Evolutionary conservation across 495 filamentous ascomycete genomes (phyloP).

Genomic region (Penicillium odoratum): DNA sequence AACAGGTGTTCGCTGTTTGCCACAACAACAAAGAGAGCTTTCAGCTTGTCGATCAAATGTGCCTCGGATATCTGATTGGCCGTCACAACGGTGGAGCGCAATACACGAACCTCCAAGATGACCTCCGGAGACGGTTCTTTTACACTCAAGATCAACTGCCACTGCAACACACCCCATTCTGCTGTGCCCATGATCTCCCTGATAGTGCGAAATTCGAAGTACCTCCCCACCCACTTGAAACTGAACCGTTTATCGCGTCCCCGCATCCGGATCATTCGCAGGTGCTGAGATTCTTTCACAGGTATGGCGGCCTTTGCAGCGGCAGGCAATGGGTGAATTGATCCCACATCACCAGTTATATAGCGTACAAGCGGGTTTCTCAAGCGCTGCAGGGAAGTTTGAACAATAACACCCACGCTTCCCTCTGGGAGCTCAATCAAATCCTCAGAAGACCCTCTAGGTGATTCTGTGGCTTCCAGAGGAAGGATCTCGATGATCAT

Average conservation of each 20-base stretch:
- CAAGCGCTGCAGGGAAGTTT: slow-evolving; percentile 36
- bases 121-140: too few species aligned
- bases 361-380: slow-evolving; percentile 43
- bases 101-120: background rate
- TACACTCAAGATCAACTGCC: too few species aligned
- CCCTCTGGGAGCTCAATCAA: background rate
- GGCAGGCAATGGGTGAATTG: slow-evolving; percentile 23
- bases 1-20: background rate
- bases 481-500: background rate
- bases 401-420: slow-evolving; percentile 27
- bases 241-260: slow-evolving; percentile 37
- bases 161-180: background rate
- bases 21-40: background rate
- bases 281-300: background rate
- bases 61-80: background rate
- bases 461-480: background rate
- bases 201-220: slow-evolving; percentile 28
- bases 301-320: background rate
- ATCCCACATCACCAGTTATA: slow-evolving; percentile 37
- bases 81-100: too few species aligned
- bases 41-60: background rate
- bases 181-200: background rate
- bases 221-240: slow-evolving; percentile 34
- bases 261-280: slow-evolving; percentile 23
- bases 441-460: background rate